Evolutionary conservation across 2,329 filamentous ascomycete species (phyloP).

Genomic region (Coniochaeta pulveracea): DNA sequence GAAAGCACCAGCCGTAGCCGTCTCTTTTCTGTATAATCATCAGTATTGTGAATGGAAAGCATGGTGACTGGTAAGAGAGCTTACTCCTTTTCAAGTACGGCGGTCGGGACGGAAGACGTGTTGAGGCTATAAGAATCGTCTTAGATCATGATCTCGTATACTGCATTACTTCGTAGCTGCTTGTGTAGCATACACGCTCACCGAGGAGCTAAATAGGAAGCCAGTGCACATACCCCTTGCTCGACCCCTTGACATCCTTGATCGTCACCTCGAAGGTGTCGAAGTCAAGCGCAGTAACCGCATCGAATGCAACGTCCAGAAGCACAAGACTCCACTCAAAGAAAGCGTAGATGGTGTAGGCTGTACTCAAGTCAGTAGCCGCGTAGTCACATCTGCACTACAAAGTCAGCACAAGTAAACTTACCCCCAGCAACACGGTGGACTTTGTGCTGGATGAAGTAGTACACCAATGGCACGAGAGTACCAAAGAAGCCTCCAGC

Average conservation of each 20-base stretch:
- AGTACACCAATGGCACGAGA: slow-evolving; percentile 83
- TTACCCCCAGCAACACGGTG: slow-evolving; percentile 86
- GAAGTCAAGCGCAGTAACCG: slow-evolving; percentile 89
- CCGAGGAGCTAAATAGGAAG: slow-evolving; percentile 65
- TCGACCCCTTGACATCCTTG: slow-evolving; percentile 77
- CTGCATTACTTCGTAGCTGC: not conserved
- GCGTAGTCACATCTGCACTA: not conserved
- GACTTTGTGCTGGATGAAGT: slow-evolving; percentile 97
- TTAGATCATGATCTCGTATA: slow-evolving; percentile 23
- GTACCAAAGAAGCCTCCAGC: slow-evolving; percentile 82
- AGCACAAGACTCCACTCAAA: slow-evolving; percentile 95
- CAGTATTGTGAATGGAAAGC: too few species aligned
- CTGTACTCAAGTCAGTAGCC: slow-evolving; percentile 31
- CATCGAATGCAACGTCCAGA: slow-evolving; percentile 93
- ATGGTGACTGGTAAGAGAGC: too few species aligned
- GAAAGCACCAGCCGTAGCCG: slow-evolving; percentile 59
- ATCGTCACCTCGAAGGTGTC: slow-evolving; percentile 76
- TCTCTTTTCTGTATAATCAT: slow-evolving; percentile 67
- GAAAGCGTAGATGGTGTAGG: slow-evolving; percentile 94
- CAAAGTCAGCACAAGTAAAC: slow-evolving; percentile 14
- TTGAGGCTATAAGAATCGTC: slow-evolving; percentile 32
- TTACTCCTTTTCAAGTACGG: slow-evolving; percentile 63
- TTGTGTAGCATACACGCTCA: slow-evolving; percentile 5
- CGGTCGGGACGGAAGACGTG: slow-evolving; percentile 31
- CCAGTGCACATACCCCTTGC: slow-evolving; percentile 97